Percentiles rank a stretch among this genome's conserved stretches.
Evolutionary conservation across 2,329 filamentous ascomycete genomes (phyloP).

Genomic region (Cladosporium halotolerans): DNA sequence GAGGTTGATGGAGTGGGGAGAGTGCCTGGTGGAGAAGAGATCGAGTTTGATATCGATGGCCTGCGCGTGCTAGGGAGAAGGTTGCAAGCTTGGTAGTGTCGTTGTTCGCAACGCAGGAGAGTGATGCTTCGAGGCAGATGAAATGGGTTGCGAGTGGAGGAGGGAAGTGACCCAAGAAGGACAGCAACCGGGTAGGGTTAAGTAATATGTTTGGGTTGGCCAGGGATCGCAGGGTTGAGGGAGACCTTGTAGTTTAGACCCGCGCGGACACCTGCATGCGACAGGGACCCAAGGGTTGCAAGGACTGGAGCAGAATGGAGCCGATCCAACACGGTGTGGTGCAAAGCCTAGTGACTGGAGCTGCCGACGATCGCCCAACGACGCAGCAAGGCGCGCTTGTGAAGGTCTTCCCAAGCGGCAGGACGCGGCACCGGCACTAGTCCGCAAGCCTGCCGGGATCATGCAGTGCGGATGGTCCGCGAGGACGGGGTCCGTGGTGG

Average conservation of each 20-base stretch:
- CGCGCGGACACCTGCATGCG: conserved; percentile 5
- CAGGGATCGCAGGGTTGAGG: conserved; percentile 1
- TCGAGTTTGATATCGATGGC: neutral
- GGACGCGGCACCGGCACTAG: conserved; percentile 7
- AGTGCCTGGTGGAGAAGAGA: neutral
- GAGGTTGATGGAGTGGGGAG: neutral
- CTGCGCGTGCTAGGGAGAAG: neutral
- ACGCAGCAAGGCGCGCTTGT: neutral
- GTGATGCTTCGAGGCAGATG: neutral
- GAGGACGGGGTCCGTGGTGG: neutral
- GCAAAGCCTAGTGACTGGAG: neutral
- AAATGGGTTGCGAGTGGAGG: neutral
- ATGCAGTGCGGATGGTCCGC: neutral
- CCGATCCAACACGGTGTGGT: too few species aligned
- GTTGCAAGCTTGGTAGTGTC: neutral
- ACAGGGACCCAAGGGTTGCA: conserved; percentile 3
- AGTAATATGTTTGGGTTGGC: neutral
- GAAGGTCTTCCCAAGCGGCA: conserved; percentile 1
- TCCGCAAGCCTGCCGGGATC: neutral
- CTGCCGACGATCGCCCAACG: conserved; percentile 8
- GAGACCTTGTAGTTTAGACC: conserved; percentile 3
- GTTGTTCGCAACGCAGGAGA: neutral
- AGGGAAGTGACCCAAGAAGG: neutral
- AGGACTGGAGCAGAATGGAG: neutral
- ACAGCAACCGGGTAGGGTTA: neutral